Evolutionary conservation across 2,329 filamentous ascomycete genomes (phyloP).

Genomic region (Stachybotrys elegans): DNA sequence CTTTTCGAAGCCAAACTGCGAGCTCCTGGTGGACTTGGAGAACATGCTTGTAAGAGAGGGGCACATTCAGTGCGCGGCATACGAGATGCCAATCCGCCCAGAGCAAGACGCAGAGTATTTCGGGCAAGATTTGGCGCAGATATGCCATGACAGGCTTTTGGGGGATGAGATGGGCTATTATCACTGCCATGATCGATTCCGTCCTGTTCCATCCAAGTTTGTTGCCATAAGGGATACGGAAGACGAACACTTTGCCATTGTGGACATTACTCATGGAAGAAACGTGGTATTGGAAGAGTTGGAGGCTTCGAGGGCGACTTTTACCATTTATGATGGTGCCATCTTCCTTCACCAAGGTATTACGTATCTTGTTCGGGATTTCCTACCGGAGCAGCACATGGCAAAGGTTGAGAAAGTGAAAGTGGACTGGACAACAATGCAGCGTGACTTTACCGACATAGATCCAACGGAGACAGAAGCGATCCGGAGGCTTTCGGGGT

Average conservation of each 20-base stretch:
- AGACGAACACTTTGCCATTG: slow-evolving; percentile 88
- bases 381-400: slow-evolving; percentile 72
- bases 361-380: slow-evolving; percentile 87
- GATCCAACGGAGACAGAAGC: slow-evolving; percentile 90
- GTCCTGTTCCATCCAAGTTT: slow-evolving; percentile 74
- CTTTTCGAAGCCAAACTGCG: slow-evolving; percentile 84
- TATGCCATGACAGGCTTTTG: slow-evolving; percentile 70
- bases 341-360: slow-evolving; percentile 97
- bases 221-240: slow-evolving; percentile 85
- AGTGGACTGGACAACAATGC: slow-evolving; percentile 91
- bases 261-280: slow-evolving; percentile 76
- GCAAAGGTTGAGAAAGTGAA: slow-evolving; percentile 85
- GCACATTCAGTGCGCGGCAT: slow-evolving; percentile 91
- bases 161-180: slow-evolving; percentile 77
- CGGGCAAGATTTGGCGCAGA: slow-evolving; percentile 62
- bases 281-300: slow-evolving; percentile 91
- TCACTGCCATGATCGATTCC: slow-evolving; percentile 83
- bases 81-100: slow-evolving; percentile 87
- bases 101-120: slow-evolving; percentile 75
- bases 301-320: slow-evolving; percentile 92
- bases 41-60: slow-evolving; percentile 91
- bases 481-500: slow-evolving; percentile 64
- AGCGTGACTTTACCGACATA: slow-evolving; percentile 90
- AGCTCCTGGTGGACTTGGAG: slow-evolving; percentile 83
- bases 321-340: slow-evolving; percentile 93